Percentiles rank a stretch among this genome's conserved stretches.
Conservation (phyloP, 768 basidiomycete species). For the Lactarius evosmus region DNA sequence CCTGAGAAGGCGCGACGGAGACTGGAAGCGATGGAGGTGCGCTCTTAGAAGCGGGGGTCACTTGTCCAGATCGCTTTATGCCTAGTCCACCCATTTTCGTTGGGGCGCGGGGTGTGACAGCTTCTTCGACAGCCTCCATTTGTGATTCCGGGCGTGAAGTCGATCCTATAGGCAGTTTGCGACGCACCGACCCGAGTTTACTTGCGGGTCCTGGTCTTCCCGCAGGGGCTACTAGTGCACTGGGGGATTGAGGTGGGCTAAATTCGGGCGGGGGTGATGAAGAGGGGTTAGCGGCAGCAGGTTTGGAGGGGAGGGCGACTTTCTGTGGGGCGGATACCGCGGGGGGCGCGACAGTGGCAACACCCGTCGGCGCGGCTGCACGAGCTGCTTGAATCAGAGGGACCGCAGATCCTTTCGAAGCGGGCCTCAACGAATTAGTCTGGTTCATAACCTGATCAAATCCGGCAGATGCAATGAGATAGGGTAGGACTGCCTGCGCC, state of each 20-base stretch:
- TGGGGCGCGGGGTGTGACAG: constrained; percentile 33
- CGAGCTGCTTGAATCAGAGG: constrained; percentile 89
- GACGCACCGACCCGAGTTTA: constrained; percentile 64
- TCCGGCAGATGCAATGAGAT: constrained; percentile 69
- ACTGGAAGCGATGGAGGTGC: constrained; percentile 35
- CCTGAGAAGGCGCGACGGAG: constrained; percentile 35
- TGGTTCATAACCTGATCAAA: constrained; percentile 85
- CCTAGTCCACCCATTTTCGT: constrained; percentile 29
- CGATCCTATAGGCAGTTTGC: constrained; percentile 64
- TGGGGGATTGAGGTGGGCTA: constrained; percentile 46
- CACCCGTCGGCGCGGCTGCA: constrained; percentile 38
- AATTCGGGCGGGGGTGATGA: constrained; percentile 33
- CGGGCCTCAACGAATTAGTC: constrained; percentile 85
- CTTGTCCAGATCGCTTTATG: constrained; percentile 44
- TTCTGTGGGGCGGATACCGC: constrained; percentile 30
- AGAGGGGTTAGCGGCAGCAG: constrained; percentile 28
- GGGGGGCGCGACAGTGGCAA: constrained; percentile 28
- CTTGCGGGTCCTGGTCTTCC: constrained; percentile 40
- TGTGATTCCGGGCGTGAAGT: constrained; percentile 47
- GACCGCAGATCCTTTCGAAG: constrained; percentile 76
- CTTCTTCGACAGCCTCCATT: constrained; percentile 39
- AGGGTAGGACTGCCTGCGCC: constrained; percentile 77
- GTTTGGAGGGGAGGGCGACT: constrained; percentile 26
- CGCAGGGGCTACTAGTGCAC: constrained; percentile 37
- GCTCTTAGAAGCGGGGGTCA: constrained; percentile 34